These are phyloP conservation scores for Aegilops umbellulata DNA, from an alignment of 176 grass and related monocot species.

Conservation along the genomic window DNA sequence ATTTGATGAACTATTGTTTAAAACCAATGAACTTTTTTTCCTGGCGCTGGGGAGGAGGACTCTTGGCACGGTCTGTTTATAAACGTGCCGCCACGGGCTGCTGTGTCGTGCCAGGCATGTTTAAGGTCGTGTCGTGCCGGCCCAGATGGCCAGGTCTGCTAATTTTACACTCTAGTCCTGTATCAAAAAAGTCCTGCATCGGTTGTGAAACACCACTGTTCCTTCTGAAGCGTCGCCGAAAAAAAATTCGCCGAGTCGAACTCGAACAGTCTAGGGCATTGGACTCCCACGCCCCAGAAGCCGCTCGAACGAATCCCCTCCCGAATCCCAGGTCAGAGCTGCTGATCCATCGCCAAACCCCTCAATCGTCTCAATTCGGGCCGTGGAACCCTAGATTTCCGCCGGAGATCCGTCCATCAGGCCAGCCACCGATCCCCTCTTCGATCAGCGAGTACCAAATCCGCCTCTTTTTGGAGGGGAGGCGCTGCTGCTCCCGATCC, in stretches of 20 bases:
- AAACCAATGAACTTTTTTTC: no score
- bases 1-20: no score
- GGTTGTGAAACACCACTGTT: no score
- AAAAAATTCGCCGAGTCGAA: background rate
- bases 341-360: constrained; percentile 6
- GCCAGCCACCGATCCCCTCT: background rate
- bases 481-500: background rate
- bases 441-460: background rate
- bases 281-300: constrained; percentile 16
- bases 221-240: no score
- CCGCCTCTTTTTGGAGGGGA: background rate
- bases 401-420: constrained; percentile 1
- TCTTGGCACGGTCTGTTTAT: no score
- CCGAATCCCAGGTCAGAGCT: constrained; percentile 25
- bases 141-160: no score
- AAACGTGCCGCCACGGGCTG: no score
- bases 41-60: no score
- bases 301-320: constrained; percentile 44
- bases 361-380: constrained; percentile 18
- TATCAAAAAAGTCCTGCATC: no score
- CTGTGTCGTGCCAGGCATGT: no score
- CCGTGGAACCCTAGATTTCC: background rate
- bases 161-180: no score
- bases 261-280: background rate
- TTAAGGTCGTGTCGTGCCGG: no score